These are phyloP conservation scores for Coprinellus micaceus DNA, from an alignment of 768 basidiomycete species.

Conservation along the genomic window DNA sequence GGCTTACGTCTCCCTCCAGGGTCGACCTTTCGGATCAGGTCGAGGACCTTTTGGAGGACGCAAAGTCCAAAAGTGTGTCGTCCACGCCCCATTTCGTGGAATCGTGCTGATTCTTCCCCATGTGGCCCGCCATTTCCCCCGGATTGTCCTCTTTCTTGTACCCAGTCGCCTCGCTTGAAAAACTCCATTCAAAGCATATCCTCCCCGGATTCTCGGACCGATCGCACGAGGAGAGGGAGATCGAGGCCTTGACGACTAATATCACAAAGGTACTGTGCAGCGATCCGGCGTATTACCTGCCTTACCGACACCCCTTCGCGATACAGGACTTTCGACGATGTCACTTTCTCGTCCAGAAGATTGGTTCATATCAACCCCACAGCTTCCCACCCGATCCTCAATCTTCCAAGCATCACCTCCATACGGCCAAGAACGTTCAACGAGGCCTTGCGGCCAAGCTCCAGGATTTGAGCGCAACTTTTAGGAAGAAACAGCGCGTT, in stretches of 20 bases:
- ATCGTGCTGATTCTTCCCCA: slow-evolving; percentile 15
- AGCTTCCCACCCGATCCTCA: slow-evolving; percentile 58
- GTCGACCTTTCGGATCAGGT: slow-evolving; percentile 92
- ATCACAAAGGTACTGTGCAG: slow-evolving; percentile 72
- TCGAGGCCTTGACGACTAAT: slow-evolving; percentile 77
- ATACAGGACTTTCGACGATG: slow-evolving; percentile 65
- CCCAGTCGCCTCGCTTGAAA: slow-evolving; percentile 85
- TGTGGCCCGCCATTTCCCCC: slow-evolving; percentile 16
- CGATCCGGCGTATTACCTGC: slow-evolving; percentile 39
- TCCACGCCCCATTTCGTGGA: slow-evolving; percentile 10
- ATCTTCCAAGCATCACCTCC: slow-evolving; percentile 39
- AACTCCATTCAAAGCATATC: slow-evolving; percentile 92
- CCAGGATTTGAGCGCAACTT: slow-evolving; percentile 86
- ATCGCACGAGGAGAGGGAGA: slow-evolving; percentile 89
- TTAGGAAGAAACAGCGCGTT: slow-evolving; percentile 96
- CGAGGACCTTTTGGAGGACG: slow-evolving; percentile 65
- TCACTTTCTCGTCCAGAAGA: slow-evolving; percentile 69
- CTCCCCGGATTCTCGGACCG: slow-evolving; percentile 97
- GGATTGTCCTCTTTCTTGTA: slow-evolving; percentile 10
- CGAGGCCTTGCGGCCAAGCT: slow-evolving; percentile 93
- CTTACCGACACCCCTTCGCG: slow-evolving; percentile 12
- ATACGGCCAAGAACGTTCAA: slow-evolving; percentile 91
- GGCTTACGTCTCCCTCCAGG: slow-evolving; percentile 45
- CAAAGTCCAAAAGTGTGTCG: slow-evolving; percentile 68
- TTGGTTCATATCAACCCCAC: slow-evolving; percentile 56